Evolutionary conservation across 164 flowering plant genomes (phyloP).

Genomic region (Paratinospora sagittata): DNA sequence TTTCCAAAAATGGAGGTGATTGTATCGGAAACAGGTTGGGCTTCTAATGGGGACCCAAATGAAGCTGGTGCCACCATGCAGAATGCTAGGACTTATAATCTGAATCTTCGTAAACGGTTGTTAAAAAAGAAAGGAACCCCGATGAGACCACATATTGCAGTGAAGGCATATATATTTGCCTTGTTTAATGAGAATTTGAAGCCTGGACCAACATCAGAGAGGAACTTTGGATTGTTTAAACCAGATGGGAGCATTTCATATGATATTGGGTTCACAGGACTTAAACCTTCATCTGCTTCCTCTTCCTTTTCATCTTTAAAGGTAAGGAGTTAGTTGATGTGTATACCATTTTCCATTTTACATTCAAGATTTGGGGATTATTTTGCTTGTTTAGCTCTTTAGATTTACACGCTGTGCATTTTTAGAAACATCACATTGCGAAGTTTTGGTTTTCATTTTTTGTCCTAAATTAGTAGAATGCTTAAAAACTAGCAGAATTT

Average conservation of each 20-base stretch:
- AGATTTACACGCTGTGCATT: background rate
- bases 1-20: slow-evolving; percentile 59
- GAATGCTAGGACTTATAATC: slow-evolving; percentile 64
- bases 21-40: slow-evolving; percentile 91
- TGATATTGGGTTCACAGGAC: slow-evolving; percentile 74
- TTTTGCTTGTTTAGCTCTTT: background rate
- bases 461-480: no score
- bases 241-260: slow-evolving; percentile 83
- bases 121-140: slow-evolving; percentile 78
- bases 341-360: background rate
- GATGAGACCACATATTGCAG: slow-evolving; percentile 44
- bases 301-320: slow-evolving; percentile 35
- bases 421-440: background rate
- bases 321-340: slow-evolving; percentile 23
- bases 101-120: slow-evolving; percentile 47
- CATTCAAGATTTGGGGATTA: background rate
- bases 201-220: slow-evolving; percentile 74
- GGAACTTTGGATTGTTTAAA: slow-evolving; percentile 83
- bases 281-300: slow-evolving; percentile 40
- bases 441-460: no score
- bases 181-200: slow-evolving; percentile 77
- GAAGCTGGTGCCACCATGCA: slow-evolving; percentile 57
- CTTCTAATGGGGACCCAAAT: slow-evolving; percentile 59
- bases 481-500: no score
- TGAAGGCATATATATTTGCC: slow-evolving; percentile 69